Evolutionary conservation across 306 rosid species (phyloP), one percentile per base, ranked within the genome.

Genomic region (Rubus idaeus): DNA sequence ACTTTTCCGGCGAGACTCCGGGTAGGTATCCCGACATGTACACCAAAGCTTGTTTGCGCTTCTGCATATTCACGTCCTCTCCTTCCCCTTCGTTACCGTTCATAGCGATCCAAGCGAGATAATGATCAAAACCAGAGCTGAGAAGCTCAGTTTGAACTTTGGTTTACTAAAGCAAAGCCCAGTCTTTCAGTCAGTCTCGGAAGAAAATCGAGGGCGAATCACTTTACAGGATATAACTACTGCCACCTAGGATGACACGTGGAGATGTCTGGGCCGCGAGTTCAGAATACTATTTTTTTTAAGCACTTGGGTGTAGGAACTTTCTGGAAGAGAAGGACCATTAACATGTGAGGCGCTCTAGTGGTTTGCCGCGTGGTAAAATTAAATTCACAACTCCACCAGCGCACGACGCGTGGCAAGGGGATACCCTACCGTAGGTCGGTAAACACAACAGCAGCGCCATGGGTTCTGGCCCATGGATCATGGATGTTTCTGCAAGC

Each of bases 11-110:
- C 83, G 78, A 89, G 8, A 88, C 93, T 74, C 98, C 98, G 9
- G 98, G 97, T 7, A 94, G 91, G 72, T 91, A 94, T 5, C 98
- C 98, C 82, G 94, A 90, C 97, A 90, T 91, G 76, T 82, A 91
- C 30, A 91, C 94, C 84, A 80, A 40, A 41, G 80, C 79, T 74
- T 89, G 79, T 16, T 44, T 37, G 40, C 74, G 68, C 42, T 84
- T 80, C 74, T 86, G 90, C 88, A 68, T 78, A 50, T 79, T 84
- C 55, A 49, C 81, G 8, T n/a, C 75, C 55, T 53, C 85, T 49
- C 80, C 87, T 50, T 4, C 80, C 2, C 71, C 83, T 75, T 73
- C 93, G 74, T 81, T 79, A 45, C 84, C 89, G 49, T 77, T 84
- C 93, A 89, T 91, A 77, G 86, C 80, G 17, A 51, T 23, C 21